phyloP scores from a whole-genome alignment of 108 stramenopile genomes.

The Bacterosira constricta region DNA sequence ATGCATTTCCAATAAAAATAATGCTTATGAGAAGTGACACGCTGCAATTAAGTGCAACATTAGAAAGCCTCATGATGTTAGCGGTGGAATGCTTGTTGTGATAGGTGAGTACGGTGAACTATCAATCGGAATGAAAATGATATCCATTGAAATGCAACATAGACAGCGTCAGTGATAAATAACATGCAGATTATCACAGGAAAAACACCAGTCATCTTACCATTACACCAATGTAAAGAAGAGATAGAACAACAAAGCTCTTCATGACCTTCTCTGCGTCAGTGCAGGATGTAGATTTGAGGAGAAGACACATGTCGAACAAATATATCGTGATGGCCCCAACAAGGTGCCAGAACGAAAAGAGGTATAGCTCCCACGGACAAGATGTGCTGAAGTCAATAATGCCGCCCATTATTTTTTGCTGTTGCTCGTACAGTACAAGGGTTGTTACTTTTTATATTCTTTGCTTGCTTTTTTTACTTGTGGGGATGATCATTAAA shows the following conservation, averaged over 20 bases:
- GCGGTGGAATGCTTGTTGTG: slow-evolving; percentile 43
- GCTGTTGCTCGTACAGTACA: background rate
- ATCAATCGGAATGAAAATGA: background rate
- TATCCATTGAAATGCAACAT: background rate
- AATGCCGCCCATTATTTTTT: slow-evolving; percentile 31
- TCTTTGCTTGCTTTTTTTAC: background rate
- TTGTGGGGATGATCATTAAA: background rate
- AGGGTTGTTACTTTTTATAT: background rate
- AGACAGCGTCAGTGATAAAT: background rate
- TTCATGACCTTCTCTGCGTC: slow-evolving; percentile 32
- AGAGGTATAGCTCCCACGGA: slow-evolving; percentile 50
- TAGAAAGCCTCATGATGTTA: slow-evolving; percentile 42
- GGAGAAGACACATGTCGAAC: slow-evolving; percentile 26
- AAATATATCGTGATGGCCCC: slow-evolving; percentile 20
- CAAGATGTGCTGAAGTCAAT: slow-evolving; percentile 45
- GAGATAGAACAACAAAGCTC: slow-evolving; percentile 25
- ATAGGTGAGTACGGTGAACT: slow-evolving; percentile 37
- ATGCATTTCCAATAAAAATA: slow-evolving; percentile 44
- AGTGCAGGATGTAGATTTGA: slow-evolving; percentile 28
- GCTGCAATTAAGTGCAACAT: slow-evolving; percentile 29
- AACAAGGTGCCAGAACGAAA: slow-evolving; percentile 30
- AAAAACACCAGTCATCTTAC: background rate
- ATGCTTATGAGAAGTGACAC: slow-evolving; percentile 38
- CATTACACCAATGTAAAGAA: slow-evolving; percentile 41
- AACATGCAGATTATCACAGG: background rate